Evolutionary conservation across 2,329 filamentous ascomycete genomes (phyloP).

Genomic region (Tolypocladium cylindrosporum): DNA sequence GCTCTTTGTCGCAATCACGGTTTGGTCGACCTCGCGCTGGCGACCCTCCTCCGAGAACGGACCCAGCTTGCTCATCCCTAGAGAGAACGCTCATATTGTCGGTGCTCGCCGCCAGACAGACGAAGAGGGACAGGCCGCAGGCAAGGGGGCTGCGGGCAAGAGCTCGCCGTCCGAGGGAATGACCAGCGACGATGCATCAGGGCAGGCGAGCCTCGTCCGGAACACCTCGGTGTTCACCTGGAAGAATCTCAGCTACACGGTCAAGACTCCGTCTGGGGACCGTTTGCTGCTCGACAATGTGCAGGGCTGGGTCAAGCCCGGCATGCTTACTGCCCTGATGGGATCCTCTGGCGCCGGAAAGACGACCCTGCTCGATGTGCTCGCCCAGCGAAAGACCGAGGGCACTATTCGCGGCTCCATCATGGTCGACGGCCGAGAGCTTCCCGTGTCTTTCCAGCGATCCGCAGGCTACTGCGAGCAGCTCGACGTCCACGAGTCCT

Average conservation of each 20-base stretch:
- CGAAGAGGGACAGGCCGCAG: constrained; percentile 33
- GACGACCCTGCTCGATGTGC: constrained; percentile 73
- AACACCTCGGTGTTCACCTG: constrained; percentile 66
- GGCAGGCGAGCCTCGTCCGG: constrained; percentile 33
- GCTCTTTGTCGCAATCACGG: constrained; percentile 47
- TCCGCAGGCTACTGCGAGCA: constrained; percentile 76
- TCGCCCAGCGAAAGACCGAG: constrained; percentile 71
- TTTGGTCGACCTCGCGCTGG: constrained; percentile 49
- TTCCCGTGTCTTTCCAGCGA: constrained; percentile 66
- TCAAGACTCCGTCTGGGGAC: constrained; percentile 51
- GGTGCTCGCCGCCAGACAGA: constrained; percentile 23
- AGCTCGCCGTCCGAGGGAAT: not conserved
- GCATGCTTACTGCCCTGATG: constrained; percentile 72
- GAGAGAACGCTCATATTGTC: constrained; percentile 40
- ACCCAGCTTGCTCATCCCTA: constrained; percentile 48
- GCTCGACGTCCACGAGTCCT: constrained; percentile 67
- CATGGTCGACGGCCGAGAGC: constrained; percentile 62
- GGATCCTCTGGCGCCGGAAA: constrained; percentile 75
- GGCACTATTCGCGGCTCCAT: constrained; percentile 67
- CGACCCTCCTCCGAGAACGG: constrained; percentile 39
- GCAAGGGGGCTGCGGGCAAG: constrained; percentile 9
- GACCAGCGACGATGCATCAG: constrained; percentile 3
- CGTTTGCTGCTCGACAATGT: constrained; percentile 67
- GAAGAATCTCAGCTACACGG: constrained; percentile 62
- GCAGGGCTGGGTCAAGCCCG: constrained; percentile 75